Percentiles rank a stretch among this genome's conserved stretches.
Conservation (phyloP, 257 asterid genomes). For the Jacaranda mimosifolia region DNA sequence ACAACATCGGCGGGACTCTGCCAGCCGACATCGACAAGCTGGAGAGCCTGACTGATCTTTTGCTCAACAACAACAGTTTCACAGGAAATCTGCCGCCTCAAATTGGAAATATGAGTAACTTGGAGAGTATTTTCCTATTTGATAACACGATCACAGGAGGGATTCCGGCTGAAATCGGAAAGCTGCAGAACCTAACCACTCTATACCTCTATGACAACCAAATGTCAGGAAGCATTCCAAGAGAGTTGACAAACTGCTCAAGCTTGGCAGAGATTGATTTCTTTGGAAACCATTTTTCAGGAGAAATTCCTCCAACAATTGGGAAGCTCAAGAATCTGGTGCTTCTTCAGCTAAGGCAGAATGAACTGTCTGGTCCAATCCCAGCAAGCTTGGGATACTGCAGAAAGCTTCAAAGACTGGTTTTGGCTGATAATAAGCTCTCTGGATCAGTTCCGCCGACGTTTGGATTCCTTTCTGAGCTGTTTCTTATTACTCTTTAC, state of each 20-base stretch:
- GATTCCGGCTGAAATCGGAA: slow-evolving; percentile 79
- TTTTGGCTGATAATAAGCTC: slow-evolving; percentile 82
- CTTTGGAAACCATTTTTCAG: slow-evolving; percentile 76
- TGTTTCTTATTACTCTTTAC: slow-evolving; percentile 75
- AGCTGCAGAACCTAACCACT: slow-evolving; percentile 56
- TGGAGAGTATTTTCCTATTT: slow-evolving; percentile 60
- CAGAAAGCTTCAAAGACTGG: slow-evolving; percentile 73
- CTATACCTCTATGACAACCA: slow-evolving; percentile 81
- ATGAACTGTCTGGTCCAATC: slow-evolving; percentile 71
- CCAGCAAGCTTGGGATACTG: slow-evolving; percentile 87
- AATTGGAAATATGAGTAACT: slow-evolving; percentile 72
- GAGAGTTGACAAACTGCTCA: slow-evolving; percentile 75
- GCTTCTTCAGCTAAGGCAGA: slow-evolving; percentile 74
- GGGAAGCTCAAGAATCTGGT: slow-evolving; percentile 80
- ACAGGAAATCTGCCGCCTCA: slow-evolving; percentile 68
- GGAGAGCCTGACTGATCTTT: slow-evolving; percentile 73
- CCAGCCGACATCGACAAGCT: slow-evolving; percentile 64
- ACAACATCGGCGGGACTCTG: slow-evolving; percentile 57
- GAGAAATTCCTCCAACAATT: slow-evolving; percentile 73
- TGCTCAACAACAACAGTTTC: slow-evolving; percentile 85
- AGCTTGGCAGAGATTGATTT: slow-evolving; percentile 71
- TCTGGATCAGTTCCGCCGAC: slow-evolving; percentile 80
- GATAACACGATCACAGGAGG: slow-evolving; percentile 74
- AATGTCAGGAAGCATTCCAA: slow-evolving; percentile 76
- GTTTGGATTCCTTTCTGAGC: slow-evolving; percentile 63